A percentile compares a stretch with the other conserved stretches of the same genome.
These are phyloP conservation scores for Mortierella claussenii DNA, from an alignment of 192 early-diverging fungal genomes.

Conservation along the genomic window DNA sequence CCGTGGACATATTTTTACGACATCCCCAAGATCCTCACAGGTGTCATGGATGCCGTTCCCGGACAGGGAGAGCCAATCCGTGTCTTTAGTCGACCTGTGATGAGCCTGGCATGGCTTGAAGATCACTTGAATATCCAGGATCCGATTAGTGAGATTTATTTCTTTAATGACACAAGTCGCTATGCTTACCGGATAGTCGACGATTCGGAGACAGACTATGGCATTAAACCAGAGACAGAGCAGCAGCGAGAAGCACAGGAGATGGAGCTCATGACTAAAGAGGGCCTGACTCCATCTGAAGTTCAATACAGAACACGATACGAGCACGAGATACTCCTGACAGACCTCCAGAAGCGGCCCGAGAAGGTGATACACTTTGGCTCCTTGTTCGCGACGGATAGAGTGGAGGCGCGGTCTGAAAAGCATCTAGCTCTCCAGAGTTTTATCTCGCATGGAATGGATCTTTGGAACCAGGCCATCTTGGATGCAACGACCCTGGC, in stretches of 20 bases:
- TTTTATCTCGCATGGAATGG: conserved; percentile 39
- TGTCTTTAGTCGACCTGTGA: conserved; percentile 40
- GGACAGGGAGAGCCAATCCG: conserved; percentile 36
- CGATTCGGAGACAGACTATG: conserved; percentile 31
- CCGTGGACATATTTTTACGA: conserved; percentile 53
- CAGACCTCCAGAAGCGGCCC: conserved; percentile 28
- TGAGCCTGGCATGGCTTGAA: conserved; percentile 30
- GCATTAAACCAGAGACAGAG: conserved; percentile 19
- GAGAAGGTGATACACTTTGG: conserved; percentile 55
- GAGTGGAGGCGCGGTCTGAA: conserved; percentile 35
- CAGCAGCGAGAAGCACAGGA: background rate
- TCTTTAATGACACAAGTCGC: conserved; percentile 26
- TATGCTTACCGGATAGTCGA: conserved; percentile 41
- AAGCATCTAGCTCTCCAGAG: conserved; percentile 5
- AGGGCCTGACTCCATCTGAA: background rate
- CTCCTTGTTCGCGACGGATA: conserved; percentile 52
- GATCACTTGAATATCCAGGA: conserved; percentile 32
- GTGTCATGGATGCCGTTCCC: conserved; percentile 12
- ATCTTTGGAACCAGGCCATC: conserved; percentile 51
- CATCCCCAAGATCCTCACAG: conserved; percentile 26
- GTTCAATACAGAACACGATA: background rate
- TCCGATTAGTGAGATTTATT: conserved; percentile 35
- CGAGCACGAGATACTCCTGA: conserved; percentile 18
- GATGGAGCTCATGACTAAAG: background rate
- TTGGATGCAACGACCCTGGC: conserved; percentile 34